A percentile compares a stretch with the other conserved stretches of the same genome.
These are phyloP conservation scores for Chytriomyces sp. DNA, from an alignment of 192 early-diverging fungal genomes.

Conservation along the genomic window DNA sequence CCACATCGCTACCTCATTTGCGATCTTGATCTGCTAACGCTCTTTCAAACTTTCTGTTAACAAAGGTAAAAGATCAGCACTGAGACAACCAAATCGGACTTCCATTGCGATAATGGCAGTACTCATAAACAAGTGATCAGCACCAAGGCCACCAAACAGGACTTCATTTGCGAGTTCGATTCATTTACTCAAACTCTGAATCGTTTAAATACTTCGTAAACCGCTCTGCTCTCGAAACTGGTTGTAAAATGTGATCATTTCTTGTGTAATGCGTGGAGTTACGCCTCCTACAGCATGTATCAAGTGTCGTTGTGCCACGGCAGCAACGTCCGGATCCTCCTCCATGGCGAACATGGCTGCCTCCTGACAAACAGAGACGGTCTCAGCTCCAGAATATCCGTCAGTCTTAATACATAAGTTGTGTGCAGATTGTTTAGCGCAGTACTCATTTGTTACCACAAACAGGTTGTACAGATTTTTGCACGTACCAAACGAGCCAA, in stretches of 20 bases:
- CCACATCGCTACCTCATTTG: too few relatives aligned
- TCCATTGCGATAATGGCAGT: not conserved
- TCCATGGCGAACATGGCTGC: slow-evolving; percentile 92
- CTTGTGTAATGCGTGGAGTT: slow-evolving; percentile 78
- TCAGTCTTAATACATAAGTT: slow-evolving; percentile 59
- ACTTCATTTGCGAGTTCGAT: not conserved
- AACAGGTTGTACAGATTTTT: not conserved
- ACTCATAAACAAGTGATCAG: too few relatives aligned
- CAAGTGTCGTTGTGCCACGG: slow-evolving; percentile 60
- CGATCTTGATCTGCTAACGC: not conserved
- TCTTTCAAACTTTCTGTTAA: not conserved
- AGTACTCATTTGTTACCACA: too few relatives aligned
- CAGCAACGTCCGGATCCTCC: slow-evolving; percentile 56
- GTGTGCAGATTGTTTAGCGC: not conserved
- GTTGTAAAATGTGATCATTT: slow-evolving; percentile 91
- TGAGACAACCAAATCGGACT: not conserved
- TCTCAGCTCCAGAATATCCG: slow-evolving; percentile 94
- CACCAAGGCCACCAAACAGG: too few relatives aligned
- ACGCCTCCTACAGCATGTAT: slow-evolving; percentile 58
- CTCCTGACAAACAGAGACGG: slow-evolving; percentile 90
- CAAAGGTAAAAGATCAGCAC: not conserved
- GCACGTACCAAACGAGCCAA: slow-evolving; percentile 60
- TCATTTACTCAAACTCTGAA: not conserved
- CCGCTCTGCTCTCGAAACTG: slow-evolving; percentile 60
- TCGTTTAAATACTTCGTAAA: slow-evolving; percentile 20